phyloP scores from a whole-genome alignment of 2,329 filamentous ascomycete genomes.

The Fusarium pseudocircinatum region DNA sequence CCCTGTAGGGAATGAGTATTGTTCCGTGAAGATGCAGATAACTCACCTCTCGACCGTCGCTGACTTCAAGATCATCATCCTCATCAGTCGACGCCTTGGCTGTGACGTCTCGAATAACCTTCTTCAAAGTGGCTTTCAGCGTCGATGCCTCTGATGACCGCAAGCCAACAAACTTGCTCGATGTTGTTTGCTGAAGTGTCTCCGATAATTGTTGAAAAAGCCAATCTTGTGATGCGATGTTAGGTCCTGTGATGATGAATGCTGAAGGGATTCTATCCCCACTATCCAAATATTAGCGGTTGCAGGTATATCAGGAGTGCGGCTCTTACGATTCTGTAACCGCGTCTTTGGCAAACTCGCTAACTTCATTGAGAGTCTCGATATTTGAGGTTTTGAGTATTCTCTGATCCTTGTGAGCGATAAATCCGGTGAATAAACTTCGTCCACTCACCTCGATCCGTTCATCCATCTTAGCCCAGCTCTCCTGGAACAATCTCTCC shows the following conservation, averaged over 20 bases:
- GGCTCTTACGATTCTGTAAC: slow-evolving; percentile 45
- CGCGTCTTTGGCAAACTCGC: slow-evolving; percentile 62
- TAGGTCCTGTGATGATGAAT: slow-evolving; percentile 81
- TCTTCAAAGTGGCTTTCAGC: slow-evolving; percentile 76
- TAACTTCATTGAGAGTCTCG: slow-evolving; percentile 67
- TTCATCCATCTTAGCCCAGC: slow-evolving; percentile 72
- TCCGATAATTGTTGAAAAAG: slow-evolving; percentile 77
- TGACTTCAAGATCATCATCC: slow-evolving; percentile 63
- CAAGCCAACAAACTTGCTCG: slow-evolving; percentile 71
- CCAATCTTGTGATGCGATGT: slow-evolving; percentile 77
- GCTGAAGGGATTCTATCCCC: slow-evolving; percentile 69
- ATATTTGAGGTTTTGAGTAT: slow-evolving; percentile 70
- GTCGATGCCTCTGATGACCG: slow-evolving; percentile 78
- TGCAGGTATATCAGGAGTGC: not conserved
- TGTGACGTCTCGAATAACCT: slow-evolving; percentile 74
- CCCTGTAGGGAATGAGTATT: slow-evolving; percentile 54
- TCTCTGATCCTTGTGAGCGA: slow-evolving; percentile 48
- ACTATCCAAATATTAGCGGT: slow-evolving; percentile 40
- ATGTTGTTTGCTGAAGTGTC: slow-evolving; percentile 56
- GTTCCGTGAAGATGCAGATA: not conserved
- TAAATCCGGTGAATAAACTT: slow-evolving; percentile 34
- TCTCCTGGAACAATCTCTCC: slow-evolving; percentile 66
- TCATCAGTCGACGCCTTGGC: slow-evolving; percentile 61
- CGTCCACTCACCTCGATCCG: slow-evolving; percentile 62
- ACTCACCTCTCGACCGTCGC: slow-evolving; percentile 59